Percentiles rank a stretch among this genome's conserved stretches.
Evolutionary conservation across 2,329 filamentous ascomycete genomes (phyloP).

Genomic region (Fusarium coffeatum): DNA sequence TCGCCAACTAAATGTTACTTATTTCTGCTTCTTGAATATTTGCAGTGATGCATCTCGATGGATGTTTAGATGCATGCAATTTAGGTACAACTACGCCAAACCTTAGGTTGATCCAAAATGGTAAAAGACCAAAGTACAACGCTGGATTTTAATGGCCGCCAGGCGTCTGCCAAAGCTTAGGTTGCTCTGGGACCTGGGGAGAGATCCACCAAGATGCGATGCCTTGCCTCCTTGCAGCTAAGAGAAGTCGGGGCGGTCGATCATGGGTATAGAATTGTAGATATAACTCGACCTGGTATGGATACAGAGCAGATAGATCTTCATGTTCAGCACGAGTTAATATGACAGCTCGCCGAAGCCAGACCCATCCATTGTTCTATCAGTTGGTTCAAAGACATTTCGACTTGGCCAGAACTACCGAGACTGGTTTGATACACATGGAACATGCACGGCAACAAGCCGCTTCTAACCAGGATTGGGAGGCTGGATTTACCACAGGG

Average conservation of each 20-base stretch:
- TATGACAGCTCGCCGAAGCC: not conserved
- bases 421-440: conserved; percentile 34
- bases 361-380: not conserved
- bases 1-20: not conserved
- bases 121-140: conserved; percentile 36
- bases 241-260: conserved; percentile 31
- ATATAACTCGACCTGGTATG: conserved; percentile 10
- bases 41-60: conserved; percentile 23
- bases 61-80: conserved; percentile 36
- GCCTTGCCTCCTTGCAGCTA: conserved; percentile 36
- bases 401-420: conserved; percentile 24
- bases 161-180: conserved; percentile 32
- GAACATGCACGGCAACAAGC: conserved; percentile 32
- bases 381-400: conserved; percentile 18
- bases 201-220: conserved; percentile 35
- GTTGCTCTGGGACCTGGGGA: conserved; percentile 32
- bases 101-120: conserved; percentile 31
- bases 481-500: conserved; percentile 24
- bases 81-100: conserved; percentile 24
- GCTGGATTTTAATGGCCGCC: conserved; percentile 16
- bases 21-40: conserved; percentile 2
- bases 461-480: conserved; percentile 21
- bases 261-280: conserved; percentile 22
- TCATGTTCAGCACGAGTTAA: not conserved
- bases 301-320: not conserved